Conservation (phyloP, 148 eudicot species). For the Silene latifolia region DNA sequence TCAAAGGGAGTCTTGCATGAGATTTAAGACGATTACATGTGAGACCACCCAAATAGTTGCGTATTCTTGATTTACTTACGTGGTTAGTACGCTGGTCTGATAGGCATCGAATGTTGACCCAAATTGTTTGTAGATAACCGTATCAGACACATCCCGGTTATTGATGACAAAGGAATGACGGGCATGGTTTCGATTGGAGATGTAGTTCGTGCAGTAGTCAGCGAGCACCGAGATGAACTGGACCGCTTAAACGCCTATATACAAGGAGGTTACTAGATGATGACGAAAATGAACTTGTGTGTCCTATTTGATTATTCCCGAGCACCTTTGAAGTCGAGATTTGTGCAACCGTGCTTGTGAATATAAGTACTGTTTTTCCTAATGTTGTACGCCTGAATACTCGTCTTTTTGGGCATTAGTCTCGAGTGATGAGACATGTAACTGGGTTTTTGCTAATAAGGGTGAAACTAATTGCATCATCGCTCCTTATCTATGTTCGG, state of each 20-base stretch:
- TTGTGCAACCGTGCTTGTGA: slow-evolving; percentile 19
- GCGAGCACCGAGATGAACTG: slow-evolving; percentile 87
- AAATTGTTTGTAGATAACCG: slow-evolving; percentile 67
- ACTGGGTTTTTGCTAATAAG: slow-evolving; percentile 29
- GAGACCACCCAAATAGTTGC: not conserved
- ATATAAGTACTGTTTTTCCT: slow-evolving; percentile 16
- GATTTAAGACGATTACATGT: not conserved
- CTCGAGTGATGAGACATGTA: slow-evolving; percentile 9
- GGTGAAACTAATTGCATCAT: slow-evolving; percentile 18
- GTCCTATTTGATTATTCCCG: slow-evolving; percentile 5
- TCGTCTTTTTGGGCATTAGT: slow-evolving; percentile 3
- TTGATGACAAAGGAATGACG: slow-evolving; percentile 57
- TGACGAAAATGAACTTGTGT: slow-evolving; percentile 36
- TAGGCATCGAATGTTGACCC: not conserved
- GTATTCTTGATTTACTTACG: too few species aligned
- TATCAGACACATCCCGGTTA: slow-evolving; percentile 95
- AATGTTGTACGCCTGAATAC: slow-evolving; percentile 11
- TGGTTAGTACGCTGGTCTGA: too few species aligned
- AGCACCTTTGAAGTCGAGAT: slow-evolving; percentile 13
- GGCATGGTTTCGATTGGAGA: slow-evolving; percentile 99
- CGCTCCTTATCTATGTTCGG: not conserved
- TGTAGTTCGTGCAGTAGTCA: slow-evolving; percentile 97
- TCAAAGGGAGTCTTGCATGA: not conserved
- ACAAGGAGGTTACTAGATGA: slow-evolving; percentile 90
- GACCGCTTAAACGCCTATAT: slow-evolving; percentile 87